Evolutionary conservation across 176 grass and related monocot genomes (phyloP), one percentile per base, ranked within the genome.

Genomic region (Poa annua): DNA sequence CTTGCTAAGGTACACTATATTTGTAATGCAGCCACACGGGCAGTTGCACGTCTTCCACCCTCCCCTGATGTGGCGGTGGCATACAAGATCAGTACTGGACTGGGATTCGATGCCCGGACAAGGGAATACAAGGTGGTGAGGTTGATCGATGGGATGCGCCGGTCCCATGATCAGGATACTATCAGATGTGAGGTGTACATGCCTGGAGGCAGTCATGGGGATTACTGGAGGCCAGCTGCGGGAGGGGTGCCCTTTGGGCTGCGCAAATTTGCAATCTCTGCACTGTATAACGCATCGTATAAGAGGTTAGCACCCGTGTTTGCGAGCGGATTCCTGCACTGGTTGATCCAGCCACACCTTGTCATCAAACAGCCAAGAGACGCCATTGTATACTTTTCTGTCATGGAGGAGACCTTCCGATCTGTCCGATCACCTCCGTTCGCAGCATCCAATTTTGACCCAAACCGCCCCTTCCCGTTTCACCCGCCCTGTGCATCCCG

Each of bases 91-190:
- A 74, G 52, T 8, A 68, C 76, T 13, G 76, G 84, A 16, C 66
- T 86, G 12, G 75, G 64, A 7, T 85, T 86, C 19, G 83, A 85
- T 59, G 19, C 38, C 3, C 24, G 7, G 24, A 60, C 12, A 0
- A 70, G 33, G 51, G 42, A 71, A 22, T 35, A 49, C 52, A 85
- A 78, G 51, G 74, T 78, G 24, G 83, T 80, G 66, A 71, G 84
- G 52, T 12, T 80, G 7, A 62, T 86, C 2, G 0, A 10, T 20
- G 39, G 63, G 17, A 52, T 25, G 10, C 21, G 56, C 56, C 56
- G 0, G n/a, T 12, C 0, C 25, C 2, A 2, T 53, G 34, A 55
- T 10, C 3, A 57, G 5, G n/a, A 68, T 12, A 4, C 1, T 24
- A 20, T 71, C 14, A 49, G 24, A 8, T 84, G 81, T 20, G 81